Evolutionary conservation across 2,329 filamentous ascomycete genomes (phyloP).

Genomic region (Fusarium sp.): DNA sequence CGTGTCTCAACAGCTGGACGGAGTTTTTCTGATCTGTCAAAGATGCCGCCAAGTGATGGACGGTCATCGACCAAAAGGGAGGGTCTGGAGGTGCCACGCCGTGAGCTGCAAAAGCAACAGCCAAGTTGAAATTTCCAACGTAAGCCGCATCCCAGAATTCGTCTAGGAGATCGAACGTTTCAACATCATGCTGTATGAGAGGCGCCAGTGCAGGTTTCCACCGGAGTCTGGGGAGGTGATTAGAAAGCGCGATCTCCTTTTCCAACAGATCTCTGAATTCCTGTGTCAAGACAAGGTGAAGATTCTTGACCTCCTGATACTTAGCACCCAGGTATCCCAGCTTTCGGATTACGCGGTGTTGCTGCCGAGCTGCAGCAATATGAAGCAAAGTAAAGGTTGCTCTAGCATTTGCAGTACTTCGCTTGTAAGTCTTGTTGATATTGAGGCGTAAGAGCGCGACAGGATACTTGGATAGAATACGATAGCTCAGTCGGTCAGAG

Average conservation of each 20-base stretch:
- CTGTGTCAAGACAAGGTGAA: neutral
- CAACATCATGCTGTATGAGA: neutral
- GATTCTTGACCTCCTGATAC: neutral
- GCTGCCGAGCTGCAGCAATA: neutral
- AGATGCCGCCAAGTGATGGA: neutral
- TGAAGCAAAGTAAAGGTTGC: slow-evolving; percentile 8
- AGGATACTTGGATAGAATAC: neutral
- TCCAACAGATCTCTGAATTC: neutral
- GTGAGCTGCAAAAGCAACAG: neutral
- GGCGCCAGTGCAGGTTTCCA: neutral
- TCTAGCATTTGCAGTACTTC: neutral
- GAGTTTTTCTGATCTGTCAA: neutral
- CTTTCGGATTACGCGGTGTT: neutral
- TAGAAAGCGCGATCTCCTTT: neutral
- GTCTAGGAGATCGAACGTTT: neutral
- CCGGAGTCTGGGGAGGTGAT: neutral
- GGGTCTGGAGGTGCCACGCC: neutral
- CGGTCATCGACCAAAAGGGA: neutral
- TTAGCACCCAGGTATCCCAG: neutral
- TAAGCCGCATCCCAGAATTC: neutral
- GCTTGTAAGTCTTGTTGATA: neutral
- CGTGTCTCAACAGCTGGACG: neutral
- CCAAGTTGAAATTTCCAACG: neutral
- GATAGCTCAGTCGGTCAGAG: neutral
- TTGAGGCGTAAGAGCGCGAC: neutral